Evolutionary conservation across 352 stramenopile species (phyloP).

Genomic region (Globisporangium cylindrosporum): DNA sequence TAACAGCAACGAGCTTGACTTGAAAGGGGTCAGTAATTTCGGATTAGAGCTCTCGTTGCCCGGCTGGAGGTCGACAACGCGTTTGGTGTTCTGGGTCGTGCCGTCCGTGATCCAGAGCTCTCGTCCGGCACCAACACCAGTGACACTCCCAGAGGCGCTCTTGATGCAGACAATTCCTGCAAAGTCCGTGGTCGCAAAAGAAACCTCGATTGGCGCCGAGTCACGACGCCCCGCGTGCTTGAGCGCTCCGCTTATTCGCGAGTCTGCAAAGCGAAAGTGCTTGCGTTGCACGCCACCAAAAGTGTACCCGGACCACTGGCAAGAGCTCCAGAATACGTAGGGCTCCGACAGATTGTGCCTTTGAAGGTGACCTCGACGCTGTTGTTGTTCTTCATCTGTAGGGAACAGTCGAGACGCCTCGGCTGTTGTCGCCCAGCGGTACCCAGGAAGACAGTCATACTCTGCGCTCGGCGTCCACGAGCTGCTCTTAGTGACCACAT

Average conservation of each 20-base stretch:
- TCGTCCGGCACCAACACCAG: conserved; percentile 17
- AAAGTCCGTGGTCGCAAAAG: conserved; percentile 41
- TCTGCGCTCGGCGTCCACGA: conserved; percentile 36
- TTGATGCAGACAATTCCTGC: conserved; percentile 75
- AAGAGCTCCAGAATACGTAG: conserved; percentile 72
- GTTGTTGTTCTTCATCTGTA: background rate
- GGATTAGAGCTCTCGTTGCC: conserved; percentile 38
- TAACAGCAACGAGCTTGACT: conserved; percentile 26
- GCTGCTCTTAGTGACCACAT: conserved; percentile 46
- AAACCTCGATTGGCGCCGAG: conserved; percentile 31
- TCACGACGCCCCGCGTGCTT: conserved; percentile 63
- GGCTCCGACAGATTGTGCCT: conserved; percentile 22
- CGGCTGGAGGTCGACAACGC: conserved; percentile 45
- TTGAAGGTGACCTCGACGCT: background rate
- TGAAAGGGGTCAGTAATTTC: conserved; percentile 39
- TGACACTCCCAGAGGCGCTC: conserved; percentile 9
- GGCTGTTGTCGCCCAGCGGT: conserved; percentile 56
- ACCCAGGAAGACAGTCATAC: conserved; percentile 79
- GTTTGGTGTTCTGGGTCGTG: conserved; percentile 26
- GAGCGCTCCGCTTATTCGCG: conserved; percentile 43
- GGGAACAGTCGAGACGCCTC: conserved; percentile 30
- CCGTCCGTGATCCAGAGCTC: conserved; percentile 75
- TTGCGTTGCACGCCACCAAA: conserved; percentile 44
- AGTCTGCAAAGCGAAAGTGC: conserved; percentile 81
- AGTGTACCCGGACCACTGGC: conserved; percentile 62